Evolutionary conservation across 352 stramenopile species (phyloP), one percentile per base, ranked within the genome.

Genomic region (Globisporangium nodosum): DNA sequence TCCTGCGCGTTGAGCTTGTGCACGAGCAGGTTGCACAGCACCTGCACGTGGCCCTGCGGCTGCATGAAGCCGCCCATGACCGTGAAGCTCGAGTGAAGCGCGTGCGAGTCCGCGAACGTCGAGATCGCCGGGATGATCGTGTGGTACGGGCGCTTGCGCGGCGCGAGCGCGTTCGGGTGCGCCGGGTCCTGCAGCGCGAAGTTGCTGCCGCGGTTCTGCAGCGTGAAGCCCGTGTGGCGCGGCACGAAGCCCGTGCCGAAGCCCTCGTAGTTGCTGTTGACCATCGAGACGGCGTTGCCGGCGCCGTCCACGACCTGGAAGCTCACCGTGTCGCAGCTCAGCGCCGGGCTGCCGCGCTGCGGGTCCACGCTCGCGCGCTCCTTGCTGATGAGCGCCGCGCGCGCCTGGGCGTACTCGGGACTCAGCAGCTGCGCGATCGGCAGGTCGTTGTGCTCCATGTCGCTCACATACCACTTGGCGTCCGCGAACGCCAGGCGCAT

Each of bases 191-290:
- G 59, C 16, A 98, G 66, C 13, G 76, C 76, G 61, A 99, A 99
- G 61, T 98, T 98, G 65, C 73, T 87, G 16, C 96, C 97, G 31
- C 97, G 82, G 78, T 99, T 99, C 72, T 99, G 97, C 40, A 99
- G 66, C 12, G 95, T 91, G 74, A 99, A 99, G 33, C 97, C 96
- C 62, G 88, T 98, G 18, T 81, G 81, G 18, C 87, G 63, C 0
- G 96, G 96, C 51, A 98, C 90, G 48, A 98, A 87, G n/a, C 81
- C 95, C 30, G 92, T 97, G 42, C 97, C 97, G 64, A 99, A 99
- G 47, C 90, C 93, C 72, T 95, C 90, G 70, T 98, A 99, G 77
- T 99, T 99, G 64, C 87, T 98, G 75, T 99, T 98, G 20, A 99
- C 96, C 81, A 99, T 98, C 24, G 93, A 98, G 37, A 98, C 92